phyloP scores from a whole-genome alignment of 2,329 filamentous ascomycete species.

The Beauveria bassiana region DNA sequence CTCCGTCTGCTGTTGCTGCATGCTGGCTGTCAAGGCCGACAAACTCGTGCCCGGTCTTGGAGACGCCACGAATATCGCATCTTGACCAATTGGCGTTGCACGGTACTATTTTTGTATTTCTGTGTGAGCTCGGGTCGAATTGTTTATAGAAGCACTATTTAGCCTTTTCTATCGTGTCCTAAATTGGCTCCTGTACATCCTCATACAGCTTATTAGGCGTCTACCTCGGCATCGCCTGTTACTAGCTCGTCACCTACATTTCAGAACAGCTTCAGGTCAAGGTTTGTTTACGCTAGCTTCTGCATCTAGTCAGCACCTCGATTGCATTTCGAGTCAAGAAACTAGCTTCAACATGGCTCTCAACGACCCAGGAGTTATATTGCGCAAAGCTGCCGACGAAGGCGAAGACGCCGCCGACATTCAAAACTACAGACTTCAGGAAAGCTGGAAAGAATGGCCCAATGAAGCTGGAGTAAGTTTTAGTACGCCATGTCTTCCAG shows the following conservation, averaged over 20 bases:
- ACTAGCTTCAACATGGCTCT: constrained; percentile 2
- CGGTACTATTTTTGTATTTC: not conserved
- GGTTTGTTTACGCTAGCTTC: not conserved
- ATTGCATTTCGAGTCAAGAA: not conserved
- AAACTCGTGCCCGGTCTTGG: not conserved
- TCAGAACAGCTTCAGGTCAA: not conserved
- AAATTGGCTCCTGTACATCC: not conserved
- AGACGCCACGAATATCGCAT: not conserved
- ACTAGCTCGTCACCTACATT: not conserved
- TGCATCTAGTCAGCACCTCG: not conserved
- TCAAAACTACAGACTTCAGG: constrained; percentile 4
- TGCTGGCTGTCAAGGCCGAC: not conserved
- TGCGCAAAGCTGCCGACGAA: constrained; percentile 3
- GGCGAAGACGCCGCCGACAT: constrained; percentile 4
- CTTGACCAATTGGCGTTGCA: not conserved
- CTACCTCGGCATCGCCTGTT: constrained; percentile 1
- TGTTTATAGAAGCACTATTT: not conserved
- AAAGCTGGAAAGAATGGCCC: constrained; percentile 26
- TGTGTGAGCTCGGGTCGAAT: not conserved
- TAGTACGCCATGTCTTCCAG: not conserved
- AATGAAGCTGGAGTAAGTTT: constrained; percentile 29
- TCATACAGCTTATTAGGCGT: not conserved
- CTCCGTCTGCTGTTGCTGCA: not conserved
- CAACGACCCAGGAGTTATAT: not conserved
- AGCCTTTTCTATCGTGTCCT: not conserved